These are phyloP conservation scores for Trichoderma sp. DNA, from an alignment of 2,329 filamentous ascomycete species.

Conservation along the genomic window DNA sequence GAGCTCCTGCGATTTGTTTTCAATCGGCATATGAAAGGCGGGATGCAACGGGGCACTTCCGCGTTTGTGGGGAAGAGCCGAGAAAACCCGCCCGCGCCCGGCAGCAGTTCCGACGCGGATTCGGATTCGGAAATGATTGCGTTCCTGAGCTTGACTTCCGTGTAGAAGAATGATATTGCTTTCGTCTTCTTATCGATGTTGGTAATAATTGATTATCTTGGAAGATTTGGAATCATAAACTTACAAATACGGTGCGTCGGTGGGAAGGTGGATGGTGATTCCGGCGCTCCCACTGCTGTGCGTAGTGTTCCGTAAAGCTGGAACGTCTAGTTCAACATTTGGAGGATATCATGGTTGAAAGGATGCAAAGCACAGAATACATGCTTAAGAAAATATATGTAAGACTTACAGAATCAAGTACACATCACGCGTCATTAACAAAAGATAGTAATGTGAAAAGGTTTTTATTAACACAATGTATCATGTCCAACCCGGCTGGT, in stretches of 20 bases:
- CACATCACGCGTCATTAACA: background rate
- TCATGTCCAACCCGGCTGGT: background rate
- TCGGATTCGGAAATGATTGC: slow-evolving; percentile 9
- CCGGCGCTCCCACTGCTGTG: background rate
- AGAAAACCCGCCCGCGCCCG: slow-evolving; percentile 4
- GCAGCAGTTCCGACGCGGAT: slow-evolving; percentile 12
- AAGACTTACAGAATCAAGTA: background rate
- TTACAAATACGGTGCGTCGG: background rate
- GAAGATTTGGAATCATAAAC: background rate
- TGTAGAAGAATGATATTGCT: background rate
- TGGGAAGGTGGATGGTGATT: background rate
- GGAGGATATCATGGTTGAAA: background rate
- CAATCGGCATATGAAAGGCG: slow-evolving; percentile 8
- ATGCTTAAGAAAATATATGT: background rate
- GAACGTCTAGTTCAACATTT: background rate
- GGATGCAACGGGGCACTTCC: slow-evolving; percentile 12
- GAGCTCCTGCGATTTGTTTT: background rate
- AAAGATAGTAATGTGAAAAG: background rate
- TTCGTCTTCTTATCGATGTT: background rate
- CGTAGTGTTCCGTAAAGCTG: accelerated
- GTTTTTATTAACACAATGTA: background rate
- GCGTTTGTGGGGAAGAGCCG: slow-evolving; percentile 17
- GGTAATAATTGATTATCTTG: background rate
- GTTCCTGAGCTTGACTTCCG: background rate
- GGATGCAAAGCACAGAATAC: too few species aligned